Conservation (phyloP, 345 rosid genomes). For the Sisymbrium altissimum region DNA sequence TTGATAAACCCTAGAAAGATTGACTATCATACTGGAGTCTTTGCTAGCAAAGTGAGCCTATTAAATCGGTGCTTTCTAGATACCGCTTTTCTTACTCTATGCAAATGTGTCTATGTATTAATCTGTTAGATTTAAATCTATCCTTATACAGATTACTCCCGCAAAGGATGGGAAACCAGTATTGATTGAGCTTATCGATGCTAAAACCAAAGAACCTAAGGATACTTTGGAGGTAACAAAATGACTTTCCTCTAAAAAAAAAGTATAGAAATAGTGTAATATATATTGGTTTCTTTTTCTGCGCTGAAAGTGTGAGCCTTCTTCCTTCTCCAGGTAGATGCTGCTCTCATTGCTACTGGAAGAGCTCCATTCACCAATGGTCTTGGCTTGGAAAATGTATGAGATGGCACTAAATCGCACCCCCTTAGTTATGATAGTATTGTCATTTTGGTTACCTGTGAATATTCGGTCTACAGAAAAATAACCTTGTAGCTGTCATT, state of each 20-base stretch:
- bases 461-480: background rate
- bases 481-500: constrained; percentile 8
- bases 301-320: constrained; percentile 4
- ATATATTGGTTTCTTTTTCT: no score
- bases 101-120: background rate
- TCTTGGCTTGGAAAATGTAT: constrained; percentile 93
- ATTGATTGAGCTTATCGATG: constrained; percentile 90
- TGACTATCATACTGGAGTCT: constrained; percentile 92
- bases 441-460: background rate
- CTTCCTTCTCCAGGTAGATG: constrained; percentile 66
- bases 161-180: constrained; percentile 97
- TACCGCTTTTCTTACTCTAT: background rate
- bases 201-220: constrained; percentile 88
- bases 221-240: constrained; percentile 80
- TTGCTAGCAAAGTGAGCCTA: constrained; percentile 80
- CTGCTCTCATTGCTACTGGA: constrained; percentile 98
- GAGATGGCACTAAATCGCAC: constrained; percentile 10
- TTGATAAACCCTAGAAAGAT: constrained; percentile 91
- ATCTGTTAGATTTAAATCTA: background rate
- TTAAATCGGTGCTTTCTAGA: background rate
- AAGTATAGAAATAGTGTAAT: background rate
- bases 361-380: constrained; percentile 98
- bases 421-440: background rate
- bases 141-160: constrained; percentile 69
- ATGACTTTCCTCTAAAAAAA: background rate